Percentiles rank a stretch among this genome's conserved stretches.
Evolutionary conservation across 176 grass and related monocot genomes (phyloP).

Genomic region (Chloris gayana): DNA sequence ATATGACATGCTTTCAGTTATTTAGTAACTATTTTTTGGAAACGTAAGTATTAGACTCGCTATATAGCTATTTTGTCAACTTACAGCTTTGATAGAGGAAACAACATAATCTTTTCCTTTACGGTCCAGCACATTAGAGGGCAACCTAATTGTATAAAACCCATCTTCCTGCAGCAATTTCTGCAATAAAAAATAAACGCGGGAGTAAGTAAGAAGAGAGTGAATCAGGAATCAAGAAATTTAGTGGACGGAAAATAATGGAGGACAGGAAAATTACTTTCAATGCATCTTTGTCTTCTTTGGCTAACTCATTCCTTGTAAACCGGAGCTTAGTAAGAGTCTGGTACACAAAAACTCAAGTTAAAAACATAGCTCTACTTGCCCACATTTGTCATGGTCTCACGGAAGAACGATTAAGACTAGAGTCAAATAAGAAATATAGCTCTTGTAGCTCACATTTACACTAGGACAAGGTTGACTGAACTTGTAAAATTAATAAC

Average conservation of each 20-base stretch:
- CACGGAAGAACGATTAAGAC: neutral
- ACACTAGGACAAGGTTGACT: neutral
- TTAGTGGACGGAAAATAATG: neutral
- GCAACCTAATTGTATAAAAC: slow-evolving; percentile 83
- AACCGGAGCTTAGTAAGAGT: slow-evolving; percentile 95
- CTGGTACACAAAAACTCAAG: slow-evolving; percentile 46
- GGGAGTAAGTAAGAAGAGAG: slow-evolving; percentile 20
- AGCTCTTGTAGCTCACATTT: neutral
- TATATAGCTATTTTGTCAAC: slow-evolving; percentile 38
- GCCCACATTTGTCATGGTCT: neutral
- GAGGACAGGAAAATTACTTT: slow-evolving; percentile 57
- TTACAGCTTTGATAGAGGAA: slow-evolving; percentile 94
- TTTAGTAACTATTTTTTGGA: neutral
- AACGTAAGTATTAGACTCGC: neutral
- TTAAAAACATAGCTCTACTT: slow-evolving; percentile 22
- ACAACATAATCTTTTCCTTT: slow-evolving; percentile 65
- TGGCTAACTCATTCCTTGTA: slow-evolving; percentile 67
- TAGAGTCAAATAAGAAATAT: slow-evolving; percentile 21
- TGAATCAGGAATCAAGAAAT: neutral
- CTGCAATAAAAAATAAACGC: slow-evolving; percentile 46
- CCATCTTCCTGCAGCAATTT: slow-evolving; percentile 80
- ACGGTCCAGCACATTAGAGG: slow-evolving; percentile 83
- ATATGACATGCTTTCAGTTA: neutral
- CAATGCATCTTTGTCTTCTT: slow-evolving; percentile 70
- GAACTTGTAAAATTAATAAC: slow-evolving; percentile 14